Evolutionary conservation across 495 filamentous ascomycete genomes (phyloP).

Genomic region (Annulohypoxylon moriforme): DNA sequence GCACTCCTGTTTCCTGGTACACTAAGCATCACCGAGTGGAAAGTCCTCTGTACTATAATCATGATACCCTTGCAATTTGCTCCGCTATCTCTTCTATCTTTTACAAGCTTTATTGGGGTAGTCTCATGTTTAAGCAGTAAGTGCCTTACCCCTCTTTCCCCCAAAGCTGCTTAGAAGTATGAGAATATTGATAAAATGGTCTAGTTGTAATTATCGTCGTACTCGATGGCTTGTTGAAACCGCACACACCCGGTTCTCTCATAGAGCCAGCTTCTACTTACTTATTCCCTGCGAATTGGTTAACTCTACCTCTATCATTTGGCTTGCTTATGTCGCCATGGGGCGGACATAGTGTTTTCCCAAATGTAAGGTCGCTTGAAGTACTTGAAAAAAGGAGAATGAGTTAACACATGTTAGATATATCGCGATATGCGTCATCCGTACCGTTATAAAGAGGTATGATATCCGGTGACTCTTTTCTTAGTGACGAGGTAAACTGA

Average conservation of each 20-base stretch:
- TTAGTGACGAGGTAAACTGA: neutral
- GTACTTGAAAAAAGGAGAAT: neutral
- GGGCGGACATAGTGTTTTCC: slow-evolving; percentile 96
- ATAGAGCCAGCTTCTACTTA: slow-evolving; percentile 82
- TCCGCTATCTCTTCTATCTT: slow-evolving; percentile 84
- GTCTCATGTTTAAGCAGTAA: slow-evolving; percentile 86
- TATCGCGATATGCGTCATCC: slow-evolving; percentile 98
- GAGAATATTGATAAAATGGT: slow-evolving; percentile 28
- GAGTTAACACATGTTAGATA: slow-evolving; percentile 62
- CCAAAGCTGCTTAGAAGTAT: neutral
- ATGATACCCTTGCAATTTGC: slow-evolving; percentile 87
- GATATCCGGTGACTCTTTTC: neutral
- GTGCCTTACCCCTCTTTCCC: slow-evolving; percentile 47
- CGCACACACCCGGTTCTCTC: slow-evolving; percentile 82
- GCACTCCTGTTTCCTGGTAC: slow-evolving; percentile 77
- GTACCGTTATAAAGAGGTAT: slow-evolving; percentile 72
- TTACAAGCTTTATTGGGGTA: slow-evolving; percentile 92
- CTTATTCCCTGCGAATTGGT: slow-evolving; percentile 86
- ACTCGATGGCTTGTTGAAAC: slow-evolving; percentile 86
- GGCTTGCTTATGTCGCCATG: slow-evolving; percentile 97
- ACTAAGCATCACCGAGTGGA: slow-evolving; percentile 80
- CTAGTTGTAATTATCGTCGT: slow-evolving; percentile 83
- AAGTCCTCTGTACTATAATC: slow-evolving; percentile 83
- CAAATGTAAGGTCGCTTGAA: slow-evolving; percentile 64
- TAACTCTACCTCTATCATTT: slow-evolving; percentile 88